A percentile compares a stretch with the other conserved stretches of the same genome.
Evolutionary conservation across 805 yeast genomes (phyloP).

Genomic region (Spathaspora gorwiae): DNA sequence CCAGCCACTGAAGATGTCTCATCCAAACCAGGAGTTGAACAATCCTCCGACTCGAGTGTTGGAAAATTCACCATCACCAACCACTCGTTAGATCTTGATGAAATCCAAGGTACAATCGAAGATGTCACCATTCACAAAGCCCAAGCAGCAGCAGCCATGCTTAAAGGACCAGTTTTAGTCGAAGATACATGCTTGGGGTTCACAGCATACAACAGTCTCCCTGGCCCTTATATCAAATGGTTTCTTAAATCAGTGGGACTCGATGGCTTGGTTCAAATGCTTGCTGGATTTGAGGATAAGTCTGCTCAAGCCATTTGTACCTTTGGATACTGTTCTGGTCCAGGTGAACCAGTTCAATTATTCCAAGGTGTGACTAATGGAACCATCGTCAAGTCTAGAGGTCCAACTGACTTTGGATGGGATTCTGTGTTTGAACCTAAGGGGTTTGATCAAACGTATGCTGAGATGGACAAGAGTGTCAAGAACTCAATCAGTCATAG

Average conservation of each 20-base stretch:
- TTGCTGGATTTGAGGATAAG: constrained; percentile 78
- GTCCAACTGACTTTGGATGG: constrained; percentile 89
- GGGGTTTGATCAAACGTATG: constrained; percentile 67
- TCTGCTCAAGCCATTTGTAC: constrained; percentile 87
- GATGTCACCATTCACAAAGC: constrained; percentile 82
- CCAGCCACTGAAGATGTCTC: constrained; percentile 14
- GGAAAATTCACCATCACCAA: constrained; percentile 55
- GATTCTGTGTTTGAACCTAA: constrained; percentile 85
- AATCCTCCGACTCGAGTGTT: constrained; percentile 21
- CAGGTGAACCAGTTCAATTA: constrained; percentile 64
- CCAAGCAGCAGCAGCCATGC: constrained; percentile 57
- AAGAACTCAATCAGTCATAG: constrained; percentile 89
- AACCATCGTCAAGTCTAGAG: constrained; percentile 68
- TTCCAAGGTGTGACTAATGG: constrained; percentile 89
- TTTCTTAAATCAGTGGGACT: constrained; percentile 73
- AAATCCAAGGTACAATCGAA: constrained; percentile 82
- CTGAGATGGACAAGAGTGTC: constrained; percentile 74
- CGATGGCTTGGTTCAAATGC: constrained; percentile 70
- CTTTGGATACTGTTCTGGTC: constrained; percentile 84
- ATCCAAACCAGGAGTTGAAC: constrained; percentile 8
- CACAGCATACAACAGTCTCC: constrained; percentile 71
- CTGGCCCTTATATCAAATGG: constrained; percentile 97
- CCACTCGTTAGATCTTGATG: constrained; percentile 74
- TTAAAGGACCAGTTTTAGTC: constrained; percentile 80
- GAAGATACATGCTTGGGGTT: constrained; percentile 93